Percentiles rank a stretch among this genome's conserved stretches.
These are phyloP conservation scores for Hymenoscyphus fraxineus DNA, from an alignment of 2,329 filamentous ascomycete genomes.

Conservation along the genomic window DNA sequence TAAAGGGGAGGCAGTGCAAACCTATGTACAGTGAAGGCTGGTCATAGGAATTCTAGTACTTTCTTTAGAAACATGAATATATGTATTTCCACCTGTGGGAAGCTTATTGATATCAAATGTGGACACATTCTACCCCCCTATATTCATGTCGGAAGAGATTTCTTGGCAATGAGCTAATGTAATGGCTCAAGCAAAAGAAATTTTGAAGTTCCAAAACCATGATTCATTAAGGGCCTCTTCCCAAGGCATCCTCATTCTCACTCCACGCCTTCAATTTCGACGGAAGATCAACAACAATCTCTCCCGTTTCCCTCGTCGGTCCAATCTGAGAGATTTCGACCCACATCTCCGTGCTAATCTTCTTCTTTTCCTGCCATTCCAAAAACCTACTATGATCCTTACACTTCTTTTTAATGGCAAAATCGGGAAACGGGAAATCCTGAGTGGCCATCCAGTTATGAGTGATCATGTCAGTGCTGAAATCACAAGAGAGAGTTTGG, in stretches of 20 bases:
- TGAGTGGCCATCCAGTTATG: constrained; percentile 35
- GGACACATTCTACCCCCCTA: too few species aligned
- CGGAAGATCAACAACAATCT: constrained; percentile 1
- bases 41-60: too few species aligned
- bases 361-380: constrained; percentile 12
- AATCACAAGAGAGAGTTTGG: constrained; percentile 27
- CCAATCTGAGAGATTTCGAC: constrained; percentile 1
- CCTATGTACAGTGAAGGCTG: too few species aligned
- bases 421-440: constrained; percentile 34
- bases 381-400: constrained; percentile 28
- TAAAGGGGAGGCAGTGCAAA: too few species aligned
- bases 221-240: too few species aligned
- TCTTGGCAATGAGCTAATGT: too few species aligned
- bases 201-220: too few species aligned
- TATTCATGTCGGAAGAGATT: too few species aligned
- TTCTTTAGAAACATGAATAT: too few species aligned
- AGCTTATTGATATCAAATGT: too few species aligned
- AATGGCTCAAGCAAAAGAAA: too few species aligned
- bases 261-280: constrained; percentile 4
- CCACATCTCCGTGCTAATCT: constrained; percentile 5
- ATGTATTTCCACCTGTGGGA: too few species aligned
- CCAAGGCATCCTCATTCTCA: neutral
- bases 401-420: constrained; percentile 35
- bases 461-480: constrained; percentile 34
- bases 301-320: neutral